Percentiles rank a stretch among this genome's conserved stretches.
Conservation (phyloP, 495 filamentous ascomycete genomes). For the Xylaria palmicola region DNA sequence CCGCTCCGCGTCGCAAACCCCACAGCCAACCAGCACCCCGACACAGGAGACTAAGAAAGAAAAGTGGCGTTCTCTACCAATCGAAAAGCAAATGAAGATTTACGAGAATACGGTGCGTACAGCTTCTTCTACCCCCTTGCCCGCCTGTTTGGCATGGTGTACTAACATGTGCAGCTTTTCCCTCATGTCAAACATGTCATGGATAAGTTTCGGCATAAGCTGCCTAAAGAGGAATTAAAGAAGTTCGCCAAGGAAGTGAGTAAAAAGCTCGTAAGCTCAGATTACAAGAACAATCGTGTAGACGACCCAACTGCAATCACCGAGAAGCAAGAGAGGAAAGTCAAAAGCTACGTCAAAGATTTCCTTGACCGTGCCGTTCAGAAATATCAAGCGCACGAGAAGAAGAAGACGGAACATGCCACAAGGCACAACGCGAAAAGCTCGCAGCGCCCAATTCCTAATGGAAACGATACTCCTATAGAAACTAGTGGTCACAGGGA, state of each 20-base stretch:
- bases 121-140: not conserved
- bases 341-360: constrained; percentile 76
- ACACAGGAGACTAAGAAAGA: constrained; percentile 68
- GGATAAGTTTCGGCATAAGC: constrained; percentile 79
- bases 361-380: constrained; percentile 82
- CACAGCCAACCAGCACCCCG: constrained; percentile 60
- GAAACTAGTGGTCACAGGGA: constrained; percentile 31
- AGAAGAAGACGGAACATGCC: constrained; percentile 48
- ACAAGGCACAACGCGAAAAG: constrained; percentile 21
- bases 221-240: constrained; percentile 86
- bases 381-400: constrained; percentile 70
- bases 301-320: constrained; percentile 77
- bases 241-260: constrained; percentile 81
- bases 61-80: constrained; percentile 74
- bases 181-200: constrained; percentile 82
- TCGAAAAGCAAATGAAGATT: constrained; percentile 88
- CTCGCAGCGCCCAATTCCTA: constrained; percentile 7
- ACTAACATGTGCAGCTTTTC: constrained; percentile 59
- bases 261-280: constrained; percentile 83
- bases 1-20: constrained; percentile 55
- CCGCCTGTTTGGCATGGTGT: not conserved
- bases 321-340: constrained; percentile 74
- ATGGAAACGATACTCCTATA: constrained; percentile 26
- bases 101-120: constrained; percentile 83
- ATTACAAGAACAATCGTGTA: constrained; percentile 84